A percentile compares a stretch with the other conserved stretches of the same genome.
phyloP scores from a whole-genome alignment of 192 early-diverging fungal species.

The Coemansia asiatica region DNA sequence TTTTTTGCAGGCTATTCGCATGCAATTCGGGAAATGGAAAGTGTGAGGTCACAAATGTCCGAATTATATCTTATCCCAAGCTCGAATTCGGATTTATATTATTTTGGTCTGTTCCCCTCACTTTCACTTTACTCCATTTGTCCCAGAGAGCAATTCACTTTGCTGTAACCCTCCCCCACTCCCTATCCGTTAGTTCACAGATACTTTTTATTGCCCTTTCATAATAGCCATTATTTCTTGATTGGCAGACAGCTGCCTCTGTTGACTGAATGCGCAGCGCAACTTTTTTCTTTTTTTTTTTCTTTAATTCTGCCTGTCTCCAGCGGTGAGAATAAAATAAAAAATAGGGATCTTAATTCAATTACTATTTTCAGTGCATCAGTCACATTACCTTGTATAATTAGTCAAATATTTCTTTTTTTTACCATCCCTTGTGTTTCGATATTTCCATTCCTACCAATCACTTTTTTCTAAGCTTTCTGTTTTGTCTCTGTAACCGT shows the following conservation, averaged over 20 bases:
- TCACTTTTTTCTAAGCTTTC: too few relatives aligned
- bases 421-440: too few relatives aligned
- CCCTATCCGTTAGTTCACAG: too few relatives aligned
- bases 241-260: background rate
- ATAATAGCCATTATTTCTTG: background rate
- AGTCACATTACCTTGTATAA: background rate
- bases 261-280: background rate
- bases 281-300: background rate
- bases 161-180: background rate
- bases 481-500: background rate
- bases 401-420: background rate
- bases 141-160: background rate
- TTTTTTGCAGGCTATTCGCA: background rate
- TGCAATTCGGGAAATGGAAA: slow-evolving; percentile 5
- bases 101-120: background rate
- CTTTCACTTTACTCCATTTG: background rate
- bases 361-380: background rate
- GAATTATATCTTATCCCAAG: background rate
- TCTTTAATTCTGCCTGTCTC: background rate
- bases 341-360: background rate
- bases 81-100: background rate
- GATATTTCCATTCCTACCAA: too few relatives aligned
- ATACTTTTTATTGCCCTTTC: background rate
- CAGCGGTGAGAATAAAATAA: background rate
- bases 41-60: slow-evolving; percentile 5